Evolutionary conservation across 2,329 filamentous ascomycete species (phyloP), one percentile per base, ranked within the genome.

Genomic region (Trichoderma oligosporum): DNA sequence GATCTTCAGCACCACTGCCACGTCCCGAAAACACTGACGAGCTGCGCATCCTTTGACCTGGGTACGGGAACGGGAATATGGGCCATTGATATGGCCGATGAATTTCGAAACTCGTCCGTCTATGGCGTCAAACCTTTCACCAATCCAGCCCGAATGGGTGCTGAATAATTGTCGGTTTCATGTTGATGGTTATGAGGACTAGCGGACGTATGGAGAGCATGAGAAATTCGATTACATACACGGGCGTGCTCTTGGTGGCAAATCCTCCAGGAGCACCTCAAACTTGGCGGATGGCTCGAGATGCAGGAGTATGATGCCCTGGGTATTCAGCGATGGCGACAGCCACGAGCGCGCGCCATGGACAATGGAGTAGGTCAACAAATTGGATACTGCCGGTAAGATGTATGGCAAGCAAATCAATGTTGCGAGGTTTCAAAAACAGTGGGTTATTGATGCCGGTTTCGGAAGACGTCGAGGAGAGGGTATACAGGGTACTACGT

Each of bases 11-110:
- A 83, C 66, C 75, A 82, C 64, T 82, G 3, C 63, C 69, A 11
- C 25, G 57, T 9, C 52, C 65, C 4, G 51, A 49, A 16, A 54
- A 57, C 1, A 33, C 41, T 1, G 54, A 38, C 0, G 58, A 63
- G 22, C 62, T 75, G 57, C 73, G 73, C 22, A 77, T 84, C 12
- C 72, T 85, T n/a, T 8, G 82, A 85, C 63, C 71, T 85, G 8
- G 81, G 82, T 46, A 84, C 80, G 6, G 84, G 84, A 14, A 83
- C 82, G 0, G 83, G 84, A 2, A 82, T 84, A 56, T 86, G 83
- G 69, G 68, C 81, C 4, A 82, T 85, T 58, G 81, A 82, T 44
- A 76, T 85, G 68, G 80, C 80, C 63, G 77, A 81, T 60, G 65
- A 74, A 60, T 75, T 70, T 59, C 70, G 73, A 3, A 60, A 61